Evolutionary conservation across 345 rosid genomes (phyloP).

Genomic region (Microcos paniculata): DNA sequence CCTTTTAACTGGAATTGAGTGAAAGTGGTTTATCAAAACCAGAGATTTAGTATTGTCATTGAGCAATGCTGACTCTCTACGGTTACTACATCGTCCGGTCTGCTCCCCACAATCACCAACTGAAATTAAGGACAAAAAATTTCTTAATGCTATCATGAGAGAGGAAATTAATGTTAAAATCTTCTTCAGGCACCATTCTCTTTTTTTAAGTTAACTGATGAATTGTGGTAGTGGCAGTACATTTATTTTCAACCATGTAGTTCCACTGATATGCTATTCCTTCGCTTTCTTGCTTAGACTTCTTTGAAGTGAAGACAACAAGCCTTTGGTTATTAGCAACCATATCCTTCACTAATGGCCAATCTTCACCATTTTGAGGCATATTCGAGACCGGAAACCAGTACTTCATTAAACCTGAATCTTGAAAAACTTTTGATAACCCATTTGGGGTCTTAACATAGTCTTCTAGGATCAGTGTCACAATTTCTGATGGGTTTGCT

Average conservation of each 20-base stretch:
- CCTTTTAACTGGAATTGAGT: slow-evolving; percentile 32
- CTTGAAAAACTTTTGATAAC: slow-evolving; percentile 51
- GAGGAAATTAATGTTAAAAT: neutral
- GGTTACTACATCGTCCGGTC: slow-evolving; percentile 49
- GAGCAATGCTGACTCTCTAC: slow-evolving; percentile 47
- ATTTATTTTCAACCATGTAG: slow-evolving; percentile 76
- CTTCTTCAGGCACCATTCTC: neutral
- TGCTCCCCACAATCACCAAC: slow-evolving; percentile 63
- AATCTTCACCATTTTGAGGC: slow-evolving; percentile 60
- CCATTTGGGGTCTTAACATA: slow-evolving; percentile 52
- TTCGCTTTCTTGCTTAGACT: slow-evolving; percentile 53
- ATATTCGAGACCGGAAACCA: slow-evolving; percentile 58
- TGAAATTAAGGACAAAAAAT: slow-evolving; percentile 12
- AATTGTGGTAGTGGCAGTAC: slow-evolving; percentile 25
- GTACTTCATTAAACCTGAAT: slow-evolving; percentile 61
- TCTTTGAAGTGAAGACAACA: slow-evolving; percentile 54
- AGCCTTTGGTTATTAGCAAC: slow-evolving; percentile 54
- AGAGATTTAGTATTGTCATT: slow-evolving; percentile 53
- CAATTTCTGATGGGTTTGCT: slow-evolving; percentile 52
- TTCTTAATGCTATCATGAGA: neutral
- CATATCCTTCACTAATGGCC: slow-evolving; percentile 75
- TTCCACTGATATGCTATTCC: slow-evolving; percentile 80
- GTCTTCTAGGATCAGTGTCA: slow-evolving; percentile 69
- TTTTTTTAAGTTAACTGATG: neutral
- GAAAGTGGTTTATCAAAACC: slow-evolving; percentile 46